Evolutionary conservation across 1,284 basidiomycete species (phyloP).

Genomic region (Cystobasidium slooffiae): DNA sequence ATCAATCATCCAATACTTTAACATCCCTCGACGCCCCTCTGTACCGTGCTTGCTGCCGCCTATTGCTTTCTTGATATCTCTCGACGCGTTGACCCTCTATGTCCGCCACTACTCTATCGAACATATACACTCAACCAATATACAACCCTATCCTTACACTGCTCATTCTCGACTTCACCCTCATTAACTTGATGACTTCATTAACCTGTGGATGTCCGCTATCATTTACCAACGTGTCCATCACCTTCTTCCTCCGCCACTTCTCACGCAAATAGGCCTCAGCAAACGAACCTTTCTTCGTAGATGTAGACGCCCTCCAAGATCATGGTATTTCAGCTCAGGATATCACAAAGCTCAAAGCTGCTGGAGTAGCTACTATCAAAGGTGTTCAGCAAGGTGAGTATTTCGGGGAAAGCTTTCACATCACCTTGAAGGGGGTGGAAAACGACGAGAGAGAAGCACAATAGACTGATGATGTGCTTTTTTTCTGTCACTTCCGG

Average conservation of each 20-base stretch:
- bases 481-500: constrained; percentile 16
- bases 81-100: too few relatives aligned
- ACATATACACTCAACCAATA: too few relatives aligned
- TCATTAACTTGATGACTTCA: too few relatives aligned
- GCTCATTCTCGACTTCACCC: too few relatives aligned
- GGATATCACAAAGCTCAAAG: constrained; percentile 90
- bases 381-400: constrained; percentile 58
- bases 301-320: constrained; percentile 41
- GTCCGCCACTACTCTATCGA: too few relatives aligned
- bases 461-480: background rate
- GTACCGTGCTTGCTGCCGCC: too few relatives aligned
- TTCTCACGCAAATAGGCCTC: constrained; percentile 3
- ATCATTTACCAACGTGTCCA: background rate
- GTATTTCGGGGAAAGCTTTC: background rate
- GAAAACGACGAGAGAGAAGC: background rate
- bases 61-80: too few relatives aligned
- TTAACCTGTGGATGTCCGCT: background rate
- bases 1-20: too few relatives aligned
- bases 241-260: background rate
- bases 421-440: background rate
- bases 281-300: constrained; percentile 32
- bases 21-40: too few relatives aligned
- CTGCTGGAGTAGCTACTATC: constrained; percentile 60
- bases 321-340: constrained; percentile 83
- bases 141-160: too few relatives aligned